Conservation (phyloP, 2,329 filamentous ascomycete genomes). For the Diplocarpon mali region DNA sequence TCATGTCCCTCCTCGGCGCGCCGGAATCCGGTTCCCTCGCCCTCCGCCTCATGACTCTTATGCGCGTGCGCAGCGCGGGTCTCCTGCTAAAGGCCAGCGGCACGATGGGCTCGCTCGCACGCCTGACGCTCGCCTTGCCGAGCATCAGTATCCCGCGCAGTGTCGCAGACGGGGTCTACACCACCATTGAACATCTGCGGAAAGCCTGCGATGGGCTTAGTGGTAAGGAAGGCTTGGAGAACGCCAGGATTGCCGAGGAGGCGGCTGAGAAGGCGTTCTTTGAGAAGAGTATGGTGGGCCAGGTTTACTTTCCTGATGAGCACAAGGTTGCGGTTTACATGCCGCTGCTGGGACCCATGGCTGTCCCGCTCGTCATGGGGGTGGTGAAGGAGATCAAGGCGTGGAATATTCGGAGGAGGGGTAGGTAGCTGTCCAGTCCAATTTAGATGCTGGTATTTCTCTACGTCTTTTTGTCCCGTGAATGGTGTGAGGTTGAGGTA, state of each 20-base stretch:
- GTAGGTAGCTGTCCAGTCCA: neutral
- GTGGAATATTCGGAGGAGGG: conserved; percentile 24
- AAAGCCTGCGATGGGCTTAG: conserved; percentile 64
- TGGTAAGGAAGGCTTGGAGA: conserved; percentile 55
- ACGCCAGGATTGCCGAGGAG: conserved; percentile 74
- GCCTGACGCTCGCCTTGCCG: conserved; percentile 70
- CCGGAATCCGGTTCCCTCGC: conserved; percentile 76
- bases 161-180: conserved; percentile 76
- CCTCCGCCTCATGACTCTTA: conserved; percentile 71
- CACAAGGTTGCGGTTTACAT: conserved; percentile 96
- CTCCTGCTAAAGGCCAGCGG: conserved; percentile 83
- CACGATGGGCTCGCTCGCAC: conserved; percentile 83
- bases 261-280: conserved; percentile 94
- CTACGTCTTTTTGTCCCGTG: neutral
- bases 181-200: conserved; percentile 67
- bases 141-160: conserved; percentile 84
- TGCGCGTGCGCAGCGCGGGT: conserved; percentile 75
- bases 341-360: conserved; percentile 79
- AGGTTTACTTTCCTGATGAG: conserved; percentile 97
- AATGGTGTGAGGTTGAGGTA: no score
- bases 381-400: conserved; percentile 67
- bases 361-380: conserved; percentile 78
- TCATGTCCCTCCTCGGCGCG: conserved; percentile 77
- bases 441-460: neutral
- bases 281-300: conserved; percentile 97